phyloP scores from a whole-genome alignment of 164 flowering plant genomes.

The Nelumbo lutea region DNA sequence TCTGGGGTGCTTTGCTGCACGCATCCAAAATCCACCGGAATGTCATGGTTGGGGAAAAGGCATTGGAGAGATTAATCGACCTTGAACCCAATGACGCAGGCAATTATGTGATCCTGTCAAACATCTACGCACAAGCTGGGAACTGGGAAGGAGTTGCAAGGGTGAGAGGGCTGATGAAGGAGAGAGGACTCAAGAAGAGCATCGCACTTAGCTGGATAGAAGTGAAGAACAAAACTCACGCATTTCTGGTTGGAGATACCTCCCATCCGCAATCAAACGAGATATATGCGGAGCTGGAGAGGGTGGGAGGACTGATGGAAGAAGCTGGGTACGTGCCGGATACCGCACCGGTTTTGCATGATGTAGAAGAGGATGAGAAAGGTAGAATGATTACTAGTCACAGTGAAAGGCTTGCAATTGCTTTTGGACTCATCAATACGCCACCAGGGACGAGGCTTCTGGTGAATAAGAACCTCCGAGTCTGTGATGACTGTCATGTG shows the following conservation, averaged over 20 bases:
- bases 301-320: constrained; percentile 25
- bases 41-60: constrained; percentile 39
- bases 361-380: constrained; percentile 55
- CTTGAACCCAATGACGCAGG: constrained; percentile 45
- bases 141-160: constrained; percentile 47
- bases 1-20: constrained; percentile 49
- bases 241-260: constrained; percentile 43
- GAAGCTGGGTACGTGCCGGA: constrained; percentile 45
- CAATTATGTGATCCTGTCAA: constrained; percentile 47
- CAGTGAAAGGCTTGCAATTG: constrained; percentile 50
- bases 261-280: constrained; percentile 34
- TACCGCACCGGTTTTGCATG: constrained; percentile 38
- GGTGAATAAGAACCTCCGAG: constrained; percentile 42
- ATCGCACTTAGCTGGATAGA: constrained; percentile 48
- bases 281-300: constrained; percentile 37
- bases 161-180: constrained; percentile 33
- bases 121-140: constrained; percentile 48
- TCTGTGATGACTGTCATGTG: constrained; percentile 54
- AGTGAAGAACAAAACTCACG: constrained; percentile 35
- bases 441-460: constrained; percentile 34
- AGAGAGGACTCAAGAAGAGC: constrained; percentile 33
- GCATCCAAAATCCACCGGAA: constrained; percentile 41
- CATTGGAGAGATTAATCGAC: constrained; percentile 35
- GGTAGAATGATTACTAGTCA: constrained; percentile 27
- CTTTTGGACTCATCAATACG: constrained; percentile 47